Evolutionary conservation across 2,329 filamentous ascomycete species (phyloP).

Genomic region (Curvularia spicifera): DNA sequence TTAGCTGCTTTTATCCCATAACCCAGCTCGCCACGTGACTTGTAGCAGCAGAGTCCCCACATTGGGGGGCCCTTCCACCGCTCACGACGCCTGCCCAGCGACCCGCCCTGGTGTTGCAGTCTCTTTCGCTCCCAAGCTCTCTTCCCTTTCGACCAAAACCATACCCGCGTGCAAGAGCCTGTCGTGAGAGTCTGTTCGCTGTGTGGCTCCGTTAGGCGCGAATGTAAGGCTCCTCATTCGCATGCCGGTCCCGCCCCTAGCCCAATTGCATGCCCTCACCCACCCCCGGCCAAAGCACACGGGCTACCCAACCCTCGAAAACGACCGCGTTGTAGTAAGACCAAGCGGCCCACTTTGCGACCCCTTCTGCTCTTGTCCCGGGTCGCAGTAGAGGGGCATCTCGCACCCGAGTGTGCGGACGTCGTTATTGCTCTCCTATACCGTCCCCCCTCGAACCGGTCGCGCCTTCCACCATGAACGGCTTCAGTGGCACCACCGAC

Average conservation of each 20-base stretch:
- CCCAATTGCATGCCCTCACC: constrained; percentile 41
- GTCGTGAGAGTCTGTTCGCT: constrained; percentile 40
- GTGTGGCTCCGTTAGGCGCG: constrained; percentile 36
- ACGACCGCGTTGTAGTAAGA: constrained; percentile 28
- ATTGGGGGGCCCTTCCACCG: constrained; percentile 23
- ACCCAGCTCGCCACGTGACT: constrained; percentile 26
- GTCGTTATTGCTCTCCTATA: constrained; percentile 18
- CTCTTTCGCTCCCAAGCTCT: constrained; percentile 24
- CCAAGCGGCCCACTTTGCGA: constrained; percentile 25
- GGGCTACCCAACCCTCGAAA: constrained; percentile 28
- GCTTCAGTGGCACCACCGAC: constrained; percentile 57
- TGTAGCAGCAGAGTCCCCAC: constrained; percentile 24
- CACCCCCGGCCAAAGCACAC: constrained; percentile 42
- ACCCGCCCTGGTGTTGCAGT: constrained; percentile 29
- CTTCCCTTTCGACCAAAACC: constrained; percentile 19
- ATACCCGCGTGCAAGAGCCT: constrained; percentile 15
- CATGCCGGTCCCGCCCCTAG: constrained; percentile 42
- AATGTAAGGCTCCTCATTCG: constrained; percentile 45
- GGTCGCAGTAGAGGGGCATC: constrained; percentile 28
- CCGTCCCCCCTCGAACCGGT: constrained; percentile 19
- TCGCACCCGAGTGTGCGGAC: constrained; percentile 22
- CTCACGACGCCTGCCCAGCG: constrained; percentile 28
- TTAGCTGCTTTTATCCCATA: constrained; percentile 24
- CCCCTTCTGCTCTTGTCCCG: constrained; percentile 20
- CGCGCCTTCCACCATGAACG: constrained; percentile 54